These are phyloP conservation scores for Salix suchowensis DNA, from an alignment of 345 rosid species.

Conservation along the genomic window DNA sequence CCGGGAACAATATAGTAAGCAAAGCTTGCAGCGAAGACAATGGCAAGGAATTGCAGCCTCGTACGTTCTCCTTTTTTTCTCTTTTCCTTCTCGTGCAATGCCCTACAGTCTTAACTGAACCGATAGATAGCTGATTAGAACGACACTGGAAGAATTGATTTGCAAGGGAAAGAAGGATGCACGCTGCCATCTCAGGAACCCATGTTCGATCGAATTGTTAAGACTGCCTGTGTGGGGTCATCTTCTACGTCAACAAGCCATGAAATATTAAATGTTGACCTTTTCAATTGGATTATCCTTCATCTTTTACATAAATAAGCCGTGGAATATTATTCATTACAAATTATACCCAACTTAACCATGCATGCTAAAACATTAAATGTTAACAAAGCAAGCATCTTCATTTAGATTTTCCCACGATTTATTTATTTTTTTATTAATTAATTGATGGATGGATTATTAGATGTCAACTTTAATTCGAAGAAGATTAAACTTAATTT, in stretches of 20 bases:
- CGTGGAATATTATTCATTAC: neutral
- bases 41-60: slow-evolving; percentile 61
- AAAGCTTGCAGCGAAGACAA: slow-evolving; percentile 53
- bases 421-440: too few species aligned
- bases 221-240: slow-evolving; percentile 30
- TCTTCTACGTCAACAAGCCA: slow-evolving; percentile 21
- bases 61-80: slow-evolving; percentile 42
- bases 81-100: slow-evolving; percentile 61
- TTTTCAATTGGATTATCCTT: slow-evolving; percentile 21
- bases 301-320: neutral
- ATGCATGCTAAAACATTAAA: too few species aligned
- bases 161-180: slow-evolving; percentile 25
- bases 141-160: slow-evolving; percentile 40
- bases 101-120: slow-evolving; percentile 27
- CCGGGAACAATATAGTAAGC: slow-evolving; percentile 71
- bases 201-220: slow-evolving; percentile 45
- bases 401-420: too few species aligned
- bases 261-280: neutral
- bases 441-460: too few species aligned
- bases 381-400: too few species aligned
- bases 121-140: slow-evolving; percentile 14
- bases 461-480: too few species aligned
- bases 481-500: too few species aligned
- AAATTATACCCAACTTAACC: too few species aligned
- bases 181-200: slow-evolving; percentile 32